A percentile compares a stretch with the other conserved stretches of the same genome.
Conservation (phyloP, 129 eudicot species). For the Apium graveolens region DNA sequence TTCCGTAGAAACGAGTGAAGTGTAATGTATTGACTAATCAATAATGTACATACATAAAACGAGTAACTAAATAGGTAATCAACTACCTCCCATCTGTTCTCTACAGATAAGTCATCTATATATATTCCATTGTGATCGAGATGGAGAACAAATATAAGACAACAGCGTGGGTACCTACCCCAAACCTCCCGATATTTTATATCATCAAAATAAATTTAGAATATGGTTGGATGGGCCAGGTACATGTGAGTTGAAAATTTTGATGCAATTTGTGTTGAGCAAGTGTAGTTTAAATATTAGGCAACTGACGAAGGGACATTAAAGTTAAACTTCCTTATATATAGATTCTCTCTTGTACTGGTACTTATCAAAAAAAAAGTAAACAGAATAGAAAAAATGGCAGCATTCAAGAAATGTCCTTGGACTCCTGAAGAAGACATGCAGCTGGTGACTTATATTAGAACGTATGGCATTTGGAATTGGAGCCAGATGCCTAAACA, state of each 20-base stretch:
- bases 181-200: not conserved
- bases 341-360: not conserved
- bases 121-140: not conserved
- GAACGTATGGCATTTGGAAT: conserved; percentile 28
- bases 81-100: not conserved
- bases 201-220: not conserved
- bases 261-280: not conserved
- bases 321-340: not conserved
- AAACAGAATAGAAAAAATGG: not conserved
- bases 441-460: conserved; percentile 24
- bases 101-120: not conserved
- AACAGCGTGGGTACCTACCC: not conserved
- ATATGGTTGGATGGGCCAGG: not conserved
- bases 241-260: not conserved
- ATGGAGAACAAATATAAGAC: not conserved
- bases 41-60: not conserved
- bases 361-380: not conserved
- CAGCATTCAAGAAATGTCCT: conserved; percentile 32
- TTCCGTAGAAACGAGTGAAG: conserved; percentile 2
- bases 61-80: not conserved
- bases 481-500: conserved; percentile 38
- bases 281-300: not conserved
- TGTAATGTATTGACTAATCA: not conserved
- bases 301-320: not conserved
- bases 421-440: conserved; percentile 41